phyloP scores from a whole-genome alignment of 2,329 filamentous ascomycete genomes.

The Microdochium paspali region DNA sequence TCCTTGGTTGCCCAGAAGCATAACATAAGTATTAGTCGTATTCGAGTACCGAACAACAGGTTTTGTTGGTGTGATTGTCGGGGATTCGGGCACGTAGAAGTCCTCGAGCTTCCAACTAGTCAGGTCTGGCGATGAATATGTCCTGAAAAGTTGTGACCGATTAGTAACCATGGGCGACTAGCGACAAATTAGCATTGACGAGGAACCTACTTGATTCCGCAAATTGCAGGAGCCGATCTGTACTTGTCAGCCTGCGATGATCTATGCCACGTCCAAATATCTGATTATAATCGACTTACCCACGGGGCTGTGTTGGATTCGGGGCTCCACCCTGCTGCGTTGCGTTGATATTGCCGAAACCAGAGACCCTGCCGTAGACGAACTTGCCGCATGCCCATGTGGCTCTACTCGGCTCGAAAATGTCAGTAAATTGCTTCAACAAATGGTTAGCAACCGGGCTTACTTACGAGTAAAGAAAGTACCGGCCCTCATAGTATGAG shows the following conservation, averaged over 20 bases:
- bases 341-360: background rate
- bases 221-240: background rate
- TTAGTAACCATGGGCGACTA: too few relatives aligned
- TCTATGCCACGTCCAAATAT: background rate
- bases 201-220: background rate
- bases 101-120: background rate
- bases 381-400: background rate
- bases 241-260: background rate
- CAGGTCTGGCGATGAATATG: background rate
- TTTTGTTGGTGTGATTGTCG: background rate
- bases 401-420: background rate
- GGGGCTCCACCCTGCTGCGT: background rate
- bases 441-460: background rate
- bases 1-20: background rate
- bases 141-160: too few relatives aligned
- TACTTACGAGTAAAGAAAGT: background rate
- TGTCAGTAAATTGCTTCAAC: background rate
- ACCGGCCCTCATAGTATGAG: background rate
- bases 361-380: background rate
- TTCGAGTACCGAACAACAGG: background rate
- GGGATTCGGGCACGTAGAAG: background rate
- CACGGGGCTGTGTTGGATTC: background rate
- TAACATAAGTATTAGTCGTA: background rate
- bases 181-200: too few relatives aligned
- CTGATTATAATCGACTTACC: background rate